Base-by-base conservation (phyloP, 345 rosid species). In the Linum tenue region DNA sequence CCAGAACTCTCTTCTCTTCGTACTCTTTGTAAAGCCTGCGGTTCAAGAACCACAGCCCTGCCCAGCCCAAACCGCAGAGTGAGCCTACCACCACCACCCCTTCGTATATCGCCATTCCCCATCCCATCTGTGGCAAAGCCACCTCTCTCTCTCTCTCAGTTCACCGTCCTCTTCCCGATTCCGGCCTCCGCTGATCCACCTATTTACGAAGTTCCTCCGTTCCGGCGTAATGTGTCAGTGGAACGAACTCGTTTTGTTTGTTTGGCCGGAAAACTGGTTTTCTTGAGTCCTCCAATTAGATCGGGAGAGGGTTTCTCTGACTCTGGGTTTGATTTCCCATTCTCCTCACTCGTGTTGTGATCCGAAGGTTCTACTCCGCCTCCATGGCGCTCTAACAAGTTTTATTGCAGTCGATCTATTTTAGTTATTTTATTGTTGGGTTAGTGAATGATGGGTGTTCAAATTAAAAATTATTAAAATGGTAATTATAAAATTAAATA, bases 41-140 rank as follows among this genome's bases (percentile, higher is more conserved):
- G 72, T 86, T 92, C 51, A 92, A 72, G 79, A 92, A 92, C 97
- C 97, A 92, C 0, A 90, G 82, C 11, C 98, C 98, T 0, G 96
- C 67, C 97, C 92, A 92, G 2, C 91, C 96, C 39, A 92, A 73
- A 53, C 85, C 77, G 43, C 79, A 76, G 58, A 90, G 72, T 16
- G 98, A 92, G 7, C 81, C 82, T 3, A 79, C 67, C 67, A 80
- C 90, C 77, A 86, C 86, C 38, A 70, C 31, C 22, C 91, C 91
- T 64, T 92, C 94, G 79, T 66, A 85, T 14, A 92, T 79, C 72
- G 78, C 86, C 78, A 74, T 70, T 56, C 97, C 89, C 86, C 82
- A 85, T 60, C 86, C 83, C 92, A 86, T 83, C 64, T 9, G 60
- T 15, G 60, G 60, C 60, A 37, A 57, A 2, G 53, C 53, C 53